Evolutionary conservation across 208 protist genomes (phyloP).

Genomic region (Lotmaria passim): DNA sequence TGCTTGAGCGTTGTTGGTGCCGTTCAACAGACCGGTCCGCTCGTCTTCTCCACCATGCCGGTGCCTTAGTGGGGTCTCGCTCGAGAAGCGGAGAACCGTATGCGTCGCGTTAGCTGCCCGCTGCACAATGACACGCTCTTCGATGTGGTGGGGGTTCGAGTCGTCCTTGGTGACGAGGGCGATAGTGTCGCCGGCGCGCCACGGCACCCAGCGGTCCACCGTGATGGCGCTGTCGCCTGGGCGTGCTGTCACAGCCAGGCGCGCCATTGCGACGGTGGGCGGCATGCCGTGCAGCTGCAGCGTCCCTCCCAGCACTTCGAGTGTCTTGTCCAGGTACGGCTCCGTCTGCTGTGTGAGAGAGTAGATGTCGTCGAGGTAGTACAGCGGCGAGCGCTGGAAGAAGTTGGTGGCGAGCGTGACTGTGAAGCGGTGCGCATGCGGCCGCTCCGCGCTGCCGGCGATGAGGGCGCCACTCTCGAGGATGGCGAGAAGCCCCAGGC

Average conservation of each 20-base stretch:
- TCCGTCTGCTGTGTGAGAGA: slow-evolving; percentile 18
- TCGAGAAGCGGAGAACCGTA: slow-evolving; percentile 38
- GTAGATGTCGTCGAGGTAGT: slow-evolving; percentile 29
- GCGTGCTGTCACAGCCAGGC: slow-evolving; percentile 22
- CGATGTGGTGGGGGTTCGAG: slow-evolving; percentile 37
- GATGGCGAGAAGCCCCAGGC: slow-evolving; percentile 28
- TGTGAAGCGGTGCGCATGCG: slow-evolving; percentile 35
- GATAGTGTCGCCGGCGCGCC: slow-evolving; percentile 52
- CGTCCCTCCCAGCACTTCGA: slow-evolving; percentile 41
- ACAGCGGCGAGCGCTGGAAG: slow-evolving; percentile 16
- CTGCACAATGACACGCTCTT: slow-evolving; percentile 37
- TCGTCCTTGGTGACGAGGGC: slow-evolving; percentile 43
- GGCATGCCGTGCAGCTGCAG: slow-evolving; percentile 43
- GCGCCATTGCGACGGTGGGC: neutral
- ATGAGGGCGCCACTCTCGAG: slow-evolving; percentile 34
- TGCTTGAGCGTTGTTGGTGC: neutral
- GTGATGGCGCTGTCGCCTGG: slow-evolving; percentile 30
- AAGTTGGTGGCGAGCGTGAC: slow-evolving; percentile 34
- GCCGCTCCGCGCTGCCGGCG: slow-evolving; percentile 31
- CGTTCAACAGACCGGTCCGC: neutral
- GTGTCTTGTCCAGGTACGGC: slow-evolving; percentile 29
- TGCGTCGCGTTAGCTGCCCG: slow-evolving; percentile 20
- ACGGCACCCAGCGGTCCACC: slow-evolving; percentile 46
- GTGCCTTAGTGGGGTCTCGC: slow-evolving; percentile 34
- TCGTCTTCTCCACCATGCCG: slow-evolving; percentile 25